phyloP scores from a whole-genome alignment of 164 flowering plant species.

The Brasenia schreberi region DNA sequence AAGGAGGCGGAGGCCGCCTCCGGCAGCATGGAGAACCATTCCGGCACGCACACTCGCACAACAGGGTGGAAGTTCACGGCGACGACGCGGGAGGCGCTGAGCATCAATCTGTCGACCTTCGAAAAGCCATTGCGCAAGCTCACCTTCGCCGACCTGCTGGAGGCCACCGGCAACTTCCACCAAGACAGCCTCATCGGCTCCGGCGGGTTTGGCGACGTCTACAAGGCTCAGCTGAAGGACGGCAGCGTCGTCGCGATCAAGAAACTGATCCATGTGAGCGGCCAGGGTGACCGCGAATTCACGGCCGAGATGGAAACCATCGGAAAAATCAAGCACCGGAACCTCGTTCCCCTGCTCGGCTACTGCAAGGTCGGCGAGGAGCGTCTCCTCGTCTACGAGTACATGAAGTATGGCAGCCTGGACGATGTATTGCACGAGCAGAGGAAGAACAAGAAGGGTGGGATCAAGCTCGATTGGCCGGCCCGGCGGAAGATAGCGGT shows the following conservation, averaged over 20 bases:
- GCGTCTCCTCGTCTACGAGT: slow-evolving; percentile 82
- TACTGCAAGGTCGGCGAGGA: slow-evolving; percentile 96
- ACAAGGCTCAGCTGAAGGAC: slow-evolving; percentile 80
- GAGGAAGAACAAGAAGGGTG: slow-evolving; percentile 25
- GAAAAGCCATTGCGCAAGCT: slow-evolving; percentile 90
- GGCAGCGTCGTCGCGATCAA: slow-evolving; percentile 85
- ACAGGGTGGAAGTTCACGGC: slow-evolving; percentile 61
- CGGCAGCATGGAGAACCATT: slow-evolving; percentile 41
- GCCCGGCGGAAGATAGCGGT: slow-evolving; percentile 74
- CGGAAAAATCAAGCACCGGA: slow-evolving; percentile 89
- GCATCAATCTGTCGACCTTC: slow-evolving; percentile 81
- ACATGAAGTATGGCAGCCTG: slow-evolving; percentile 90
- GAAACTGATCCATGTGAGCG: slow-evolving; percentile 81
- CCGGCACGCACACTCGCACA: slow-evolving; percentile 22
- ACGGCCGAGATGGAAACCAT: slow-evolving; percentile 99
- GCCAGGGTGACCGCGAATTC: slow-evolving; percentile 96
- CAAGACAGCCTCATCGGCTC: slow-evolving; percentile 72
- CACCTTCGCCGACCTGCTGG: slow-evolving; percentile 86
- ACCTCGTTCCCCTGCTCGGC: slow-evolving; percentile 88
- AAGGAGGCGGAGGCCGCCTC: slow-evolving; percentile 45
- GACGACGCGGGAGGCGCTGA: slow-evolving; percentile 58
- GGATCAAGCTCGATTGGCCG: slow-evolving; percentile 70
- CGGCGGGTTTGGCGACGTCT: slow-evolving; percentile 98
- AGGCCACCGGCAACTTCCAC: slow-evolving; percentile 89
- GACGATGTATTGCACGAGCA: slow-evolving; percentile 78